phyloP scores from a whole-genome alignment of 306 rosid species.

The Quercus rubra region DNA sequence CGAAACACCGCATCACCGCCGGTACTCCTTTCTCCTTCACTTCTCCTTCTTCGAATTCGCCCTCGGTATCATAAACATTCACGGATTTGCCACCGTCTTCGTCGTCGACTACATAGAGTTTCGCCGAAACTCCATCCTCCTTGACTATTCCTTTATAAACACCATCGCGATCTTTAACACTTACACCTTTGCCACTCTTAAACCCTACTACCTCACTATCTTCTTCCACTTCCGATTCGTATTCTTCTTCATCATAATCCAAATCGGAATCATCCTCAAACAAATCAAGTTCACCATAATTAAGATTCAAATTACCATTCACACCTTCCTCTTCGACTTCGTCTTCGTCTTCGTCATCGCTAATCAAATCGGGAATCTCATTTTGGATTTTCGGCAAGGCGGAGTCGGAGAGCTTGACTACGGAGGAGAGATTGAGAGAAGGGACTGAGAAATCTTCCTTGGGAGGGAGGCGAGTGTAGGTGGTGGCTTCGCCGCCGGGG shows the following conservation, averaged over 20 bases:
- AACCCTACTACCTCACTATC: background rate
- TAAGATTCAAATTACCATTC: slow-evolving; percentile 10
- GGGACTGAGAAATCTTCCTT: slow-evolving; percentile 57
- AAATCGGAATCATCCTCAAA: slow-evolving; percentile 33
- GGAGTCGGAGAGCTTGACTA: slow-evolving; percentile 74
- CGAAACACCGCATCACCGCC: slow-evolving; percentile 94
- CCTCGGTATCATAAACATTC: slow-evolving; percentile 9
- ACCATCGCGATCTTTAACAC: background rate
- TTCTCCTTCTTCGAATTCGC: slow-evolving; percentile 17
- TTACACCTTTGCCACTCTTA: slow-evolving; percentile 13
- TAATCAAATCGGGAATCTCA: slow-evolving; percentile 20
- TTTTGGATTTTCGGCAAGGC: slow-evolving; percentile 23
- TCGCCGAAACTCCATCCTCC: slow-evolving; percentile 5
- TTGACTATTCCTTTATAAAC: slow-evolving; percentile 2
- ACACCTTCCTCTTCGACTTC: slow-evolving; percentile 5
- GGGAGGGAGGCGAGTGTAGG: slow-evolving; percentile 82
- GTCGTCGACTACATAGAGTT: background rate
- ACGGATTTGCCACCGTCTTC: slow-evolving; percentile 7
- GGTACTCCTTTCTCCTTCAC: slow-evolving; percentile 87
- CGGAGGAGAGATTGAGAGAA: slow-evolving; percentile 28
- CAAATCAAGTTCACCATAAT: slow-evolving; percentile 29
- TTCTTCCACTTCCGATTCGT: slow-evolving; percentile 22
- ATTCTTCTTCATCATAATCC: slow-evolving; percentile 29
- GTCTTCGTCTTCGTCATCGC: slow-evolving; percentile 20
- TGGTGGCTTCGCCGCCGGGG: slow-evolving; percentile 69